phyloP scores from a whole-genome alignment of 1,139 yeast genomes.

The Oligophagozyma castellii region DNA sequence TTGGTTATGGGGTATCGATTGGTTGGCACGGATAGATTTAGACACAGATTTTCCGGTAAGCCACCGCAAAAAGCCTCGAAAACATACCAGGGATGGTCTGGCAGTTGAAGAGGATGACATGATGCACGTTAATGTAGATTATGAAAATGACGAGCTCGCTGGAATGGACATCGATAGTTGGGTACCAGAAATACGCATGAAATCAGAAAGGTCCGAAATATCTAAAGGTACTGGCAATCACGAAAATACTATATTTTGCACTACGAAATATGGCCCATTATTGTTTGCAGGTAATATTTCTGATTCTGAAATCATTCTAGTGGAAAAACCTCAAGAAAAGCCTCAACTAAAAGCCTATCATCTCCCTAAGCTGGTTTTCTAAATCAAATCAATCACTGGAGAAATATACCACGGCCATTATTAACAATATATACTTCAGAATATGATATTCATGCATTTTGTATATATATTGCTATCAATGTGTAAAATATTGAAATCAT shows the following conservation, averaged over 20 bases:
- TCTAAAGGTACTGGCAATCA: too few species aligned
- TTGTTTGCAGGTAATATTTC: slow-evolving; percentile 48
- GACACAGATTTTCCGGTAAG: slow-evolving; percentile 41
- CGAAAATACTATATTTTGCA: slow-evolving; percentile 52
- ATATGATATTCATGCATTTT: too few species aligned
- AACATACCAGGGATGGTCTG: slow-evolving; percentile 54
- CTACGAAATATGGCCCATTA: slow-evolving; percentile 65
- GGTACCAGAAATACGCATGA: slow-evolving; percentile 7
- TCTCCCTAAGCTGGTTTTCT: slow-evolving; percentile 50
- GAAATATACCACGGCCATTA: too few species aligned
- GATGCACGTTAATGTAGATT: slow-evolving; percentile 18
- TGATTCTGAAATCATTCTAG: slow-evolving; percentile 46
- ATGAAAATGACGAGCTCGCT: slow-evolving; percentile 21
- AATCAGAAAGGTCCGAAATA: too few species aligned
- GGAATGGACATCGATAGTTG: slow-evolving; percentile 21
- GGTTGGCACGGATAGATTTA: slow-evolving; percentile 69
- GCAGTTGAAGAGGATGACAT: slow-evolving; percentile 31
- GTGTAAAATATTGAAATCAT: too few species aligned
- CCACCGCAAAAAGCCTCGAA: slow-evolving; percentile 31
- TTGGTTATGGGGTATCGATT: slow-evolving; percentile 84
- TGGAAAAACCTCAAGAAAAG: slow-evolving; percentile 61
- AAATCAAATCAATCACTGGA: slow-evolving; percentile 7
- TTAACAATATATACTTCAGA: too few species aligned
- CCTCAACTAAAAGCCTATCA: slow-evolving; percentile 63
- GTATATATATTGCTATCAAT: too few species aligned